Evolutionary conservation across 768 basidiomycete species (phyloP), one percentile per base, ranked within the genome.

Genomic region (Sporobolomyces roseus): DNA sequence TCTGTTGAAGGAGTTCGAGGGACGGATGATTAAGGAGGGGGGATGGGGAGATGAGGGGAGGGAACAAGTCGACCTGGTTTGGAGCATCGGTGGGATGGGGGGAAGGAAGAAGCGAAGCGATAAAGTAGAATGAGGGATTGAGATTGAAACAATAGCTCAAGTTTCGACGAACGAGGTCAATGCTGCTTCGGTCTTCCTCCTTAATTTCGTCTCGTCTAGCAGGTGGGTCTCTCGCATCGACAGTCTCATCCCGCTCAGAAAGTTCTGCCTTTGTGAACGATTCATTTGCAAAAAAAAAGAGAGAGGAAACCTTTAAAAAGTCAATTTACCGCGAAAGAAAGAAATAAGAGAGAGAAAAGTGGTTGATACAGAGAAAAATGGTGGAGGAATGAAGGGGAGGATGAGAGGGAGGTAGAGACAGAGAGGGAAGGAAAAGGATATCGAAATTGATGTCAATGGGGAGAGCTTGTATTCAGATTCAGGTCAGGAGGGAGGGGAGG

Each of bases 1-100:
- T 54, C 35, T 30, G 33, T 30, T 32, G 14, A 16, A 14, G 29
- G 52, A 54, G 21, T 54, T 54, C n/a, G 30, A 4, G 4, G 32
- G n/a, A 8, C 33, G 23, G 23, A n/a, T 54, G 17, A 36, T 16
- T 35, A 27, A 33, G 30, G 52, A 33, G 30, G 52, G 32, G 4
- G 52, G 52, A 17, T 54, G 52, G 52, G 19, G 19, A 33, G 52
- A 54, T 35, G 52, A n/a, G n/a, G n/a, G n/a, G n/a, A n/a, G 35
- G 17, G 30, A 33, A 33, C 32, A 54, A 30, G 3, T 35, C 21
- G 32, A 54, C 13, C 32, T 54, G 12, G 35, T 54, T 17, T 54
- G 52, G 52, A 32, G 35, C 13, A 33, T 54, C 23, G 52, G 52
- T 6, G 12, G 32, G 13, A 10, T 54, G 6, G 23, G 14, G 10